Percentiles rank a stretch among this genome's conserved stretches.
phyloP scores from a whole-genome alignment of 192 early-diverging fungal species.

The Chytriomyces sp. region DNA sequence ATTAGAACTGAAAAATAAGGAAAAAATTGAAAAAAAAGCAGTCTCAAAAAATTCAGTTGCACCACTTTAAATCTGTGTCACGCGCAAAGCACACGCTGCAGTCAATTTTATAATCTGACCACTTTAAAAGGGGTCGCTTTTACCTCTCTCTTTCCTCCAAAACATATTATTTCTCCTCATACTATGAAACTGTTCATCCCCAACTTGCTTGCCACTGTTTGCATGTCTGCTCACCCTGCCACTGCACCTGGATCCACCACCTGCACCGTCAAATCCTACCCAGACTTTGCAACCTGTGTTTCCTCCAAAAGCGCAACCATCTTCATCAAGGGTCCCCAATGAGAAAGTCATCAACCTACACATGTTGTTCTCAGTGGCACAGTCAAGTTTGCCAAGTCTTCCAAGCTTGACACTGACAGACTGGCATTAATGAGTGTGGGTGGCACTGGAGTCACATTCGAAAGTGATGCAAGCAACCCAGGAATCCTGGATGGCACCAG shows the following conservation, averaged over 20 bases:
- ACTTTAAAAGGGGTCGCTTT: no score
- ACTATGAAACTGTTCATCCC: background rate
- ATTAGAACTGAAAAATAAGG: no score
- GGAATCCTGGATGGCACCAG: conserved; percentile 43
- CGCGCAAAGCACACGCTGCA: no score
- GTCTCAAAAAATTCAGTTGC: no score
- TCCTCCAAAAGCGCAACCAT: background rate
- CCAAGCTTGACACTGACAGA: no score
- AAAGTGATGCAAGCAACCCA: background rate
- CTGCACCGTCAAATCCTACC: background rate
- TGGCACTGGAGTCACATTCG: background rate
- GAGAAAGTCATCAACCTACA: background rate
- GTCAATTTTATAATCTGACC: no score
- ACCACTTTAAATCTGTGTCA: no score
- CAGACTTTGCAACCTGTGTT: background rate
- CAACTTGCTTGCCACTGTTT: background rate
- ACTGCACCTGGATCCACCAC: background rate
- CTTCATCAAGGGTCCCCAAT: background rate
- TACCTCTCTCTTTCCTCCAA: no score
- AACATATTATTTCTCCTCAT: no score
- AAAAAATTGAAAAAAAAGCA: no score
- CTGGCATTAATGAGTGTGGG: background rate
- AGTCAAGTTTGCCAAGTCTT: background rate
- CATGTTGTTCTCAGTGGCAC: background rate
- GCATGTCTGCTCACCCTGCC: background rate